Conservation (phyloP, 371 early-diverging fungal genomes). For the Phascolomyces articulosus region DNA sequence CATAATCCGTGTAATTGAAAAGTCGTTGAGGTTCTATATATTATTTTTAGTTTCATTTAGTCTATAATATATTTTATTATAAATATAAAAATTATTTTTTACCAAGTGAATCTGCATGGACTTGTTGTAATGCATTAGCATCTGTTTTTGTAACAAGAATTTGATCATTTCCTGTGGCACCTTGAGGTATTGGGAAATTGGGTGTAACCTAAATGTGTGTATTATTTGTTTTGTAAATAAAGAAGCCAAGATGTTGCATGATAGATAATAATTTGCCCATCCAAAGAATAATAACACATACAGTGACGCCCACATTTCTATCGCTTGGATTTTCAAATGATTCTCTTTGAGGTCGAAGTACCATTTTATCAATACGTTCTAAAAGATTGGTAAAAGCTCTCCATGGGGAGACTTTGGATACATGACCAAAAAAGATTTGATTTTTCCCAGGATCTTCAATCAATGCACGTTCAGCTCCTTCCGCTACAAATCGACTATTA, state of each 20-base stretch:
- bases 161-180: neutral
- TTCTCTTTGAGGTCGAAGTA: neutral
- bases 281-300: neutral
- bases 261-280: no score
- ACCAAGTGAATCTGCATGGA: slow-evolving; percentile 67
- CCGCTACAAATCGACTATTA: slow-evolving; percentile 30
- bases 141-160: slow-evolving; percentile 61
- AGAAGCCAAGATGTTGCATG: no score
- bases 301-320: slow-evolving; percentile 50
- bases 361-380: neutral
- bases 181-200: slow-evolving; percentile 48
- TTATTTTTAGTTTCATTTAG: no score
- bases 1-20: slow-evolving; percentile 50
- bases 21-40: slow-evolving; percentile 46
- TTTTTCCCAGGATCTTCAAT: neutral
- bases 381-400: neutral
- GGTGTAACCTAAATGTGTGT: slow-evolving; percentile 7
- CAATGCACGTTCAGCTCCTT: neutral
- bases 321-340: slow-evolving; percentile 15
- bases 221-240: neutral
- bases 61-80: neutral
- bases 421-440: slow-evolving; percentile 30
- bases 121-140: slow-evolving; percentile 58
- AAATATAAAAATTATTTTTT: neutral
- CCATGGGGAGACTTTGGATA: neutral